Evolutionary conservation across 2,329 filamentous ascomycete species (phyloP).

Genomic region (Sarocladiaceae sp.): DNA sequence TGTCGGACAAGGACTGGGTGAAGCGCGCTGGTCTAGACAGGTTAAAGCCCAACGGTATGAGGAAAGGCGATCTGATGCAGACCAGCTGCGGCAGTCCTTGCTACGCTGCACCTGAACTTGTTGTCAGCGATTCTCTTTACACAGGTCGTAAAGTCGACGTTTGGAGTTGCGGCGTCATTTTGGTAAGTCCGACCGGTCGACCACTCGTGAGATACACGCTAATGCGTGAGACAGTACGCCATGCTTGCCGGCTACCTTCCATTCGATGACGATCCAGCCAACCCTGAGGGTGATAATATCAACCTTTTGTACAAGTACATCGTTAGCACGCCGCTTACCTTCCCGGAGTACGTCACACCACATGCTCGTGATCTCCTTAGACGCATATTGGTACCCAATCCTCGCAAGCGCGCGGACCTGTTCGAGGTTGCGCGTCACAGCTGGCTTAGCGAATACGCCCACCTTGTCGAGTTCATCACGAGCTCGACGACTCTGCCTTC

Average conservation of each 20-base stretch:
- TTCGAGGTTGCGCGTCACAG: conserved; percentile 98
- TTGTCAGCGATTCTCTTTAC: conserved; percentile 95
- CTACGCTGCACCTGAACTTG: conserved; percentile 93
- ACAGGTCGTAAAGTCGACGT: conserved; percentile 97
- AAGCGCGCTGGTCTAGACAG: conserved; percentile 83
- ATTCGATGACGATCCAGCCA: conserved; percentile 96
- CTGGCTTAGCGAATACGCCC: conserved; percentile 96
- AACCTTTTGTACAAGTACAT: conserved; percentile 99
- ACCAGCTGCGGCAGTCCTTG: conserved; percentile 98
- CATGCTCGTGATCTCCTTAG: conserved; percentile 90
- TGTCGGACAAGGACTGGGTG: conserved; percentile 84
- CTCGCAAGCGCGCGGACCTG: conserved; percentile 87
- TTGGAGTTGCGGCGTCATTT: conserved; percentile 97
- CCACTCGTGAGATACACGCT: too few relatives aligned
- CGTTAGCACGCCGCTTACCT: conserved; percentile 91
- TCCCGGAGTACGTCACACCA: conserved; percentile 97
- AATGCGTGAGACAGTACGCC: conserved; percentile 68
- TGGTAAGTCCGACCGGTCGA: conserved; percentile 67
- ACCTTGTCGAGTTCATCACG: conserved; percentile 94
- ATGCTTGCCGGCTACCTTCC: conserved; percentile 98
- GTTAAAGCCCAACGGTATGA: conserved; percentile 66
- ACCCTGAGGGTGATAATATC: conserved; percentile 98
- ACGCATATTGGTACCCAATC: conserved; percentile 91
- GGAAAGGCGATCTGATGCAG: conserved; percentile 95
- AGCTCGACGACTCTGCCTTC: conserved; percentile 85